Base-by-base conservation (phyloP, 768 basidiomycete species). In the Russula sp. region DNA sequence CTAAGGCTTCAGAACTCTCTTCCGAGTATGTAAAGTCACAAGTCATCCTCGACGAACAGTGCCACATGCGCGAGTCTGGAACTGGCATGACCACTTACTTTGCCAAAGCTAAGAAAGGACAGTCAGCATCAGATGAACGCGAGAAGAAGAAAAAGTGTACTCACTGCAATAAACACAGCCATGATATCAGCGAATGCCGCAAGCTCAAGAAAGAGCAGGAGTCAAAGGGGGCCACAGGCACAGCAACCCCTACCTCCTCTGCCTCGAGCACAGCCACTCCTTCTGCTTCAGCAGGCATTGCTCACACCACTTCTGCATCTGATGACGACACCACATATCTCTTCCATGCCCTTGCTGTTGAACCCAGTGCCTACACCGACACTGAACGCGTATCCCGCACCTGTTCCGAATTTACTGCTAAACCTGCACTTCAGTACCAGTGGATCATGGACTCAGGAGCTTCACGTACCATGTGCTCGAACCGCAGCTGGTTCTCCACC, bases 171-270 rank as follows among this genome's bases (percentile, higher is more conserved):
- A 16, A 49, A 18, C 62, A 60, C 54, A 42, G 59, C 6, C 35
- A 32, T 2, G 58, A 68, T 39, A 13, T n/a, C 1, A 4, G 7
- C 3, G 20, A 44, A 14, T 48, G 57, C 37, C 44, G 32, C 14
- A 65, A 67, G 57, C 37, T 42, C 13, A 64, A 62, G 48, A 59
- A 57, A 51, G 45, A 59, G 22, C 60, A 67, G 58, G 64, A 64
- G 22, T 22, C 2, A 2, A 22, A 22, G 22, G 22, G 22, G 2
- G 22, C 22, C 22, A 22, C 22, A 39, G 32, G 20, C 3, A 44
- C 60, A 13, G 13, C 18, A 27, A 4, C 31, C 9, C 27, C 57
- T 47, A 27, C 13, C 52, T 3, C 22, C 31, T 13, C 44, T 16
- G 7, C 57, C 27, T n/a, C 45, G 3, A 48, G 13, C 34, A 55